Evolutionary conservation across 345 rosid species (phyloP).

Genomic region (Garcia nutans): DNA sequence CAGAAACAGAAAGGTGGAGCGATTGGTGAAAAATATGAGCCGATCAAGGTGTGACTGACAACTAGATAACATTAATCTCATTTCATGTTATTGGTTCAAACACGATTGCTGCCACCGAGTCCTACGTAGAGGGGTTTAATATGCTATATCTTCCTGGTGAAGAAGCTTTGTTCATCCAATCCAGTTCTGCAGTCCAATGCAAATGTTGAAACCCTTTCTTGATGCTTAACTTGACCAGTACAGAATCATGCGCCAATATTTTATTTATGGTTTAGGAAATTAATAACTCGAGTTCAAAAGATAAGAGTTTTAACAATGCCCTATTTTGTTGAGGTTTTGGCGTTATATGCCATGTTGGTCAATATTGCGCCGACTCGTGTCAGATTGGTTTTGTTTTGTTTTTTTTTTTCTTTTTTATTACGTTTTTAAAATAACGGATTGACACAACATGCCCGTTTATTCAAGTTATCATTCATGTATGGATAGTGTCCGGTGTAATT

Average conservation of each 20-base stretch:
- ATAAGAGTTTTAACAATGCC: neutral
- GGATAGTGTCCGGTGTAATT: neutral
- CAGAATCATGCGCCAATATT: neutral
- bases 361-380: neutral
- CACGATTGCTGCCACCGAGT: neutral
- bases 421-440: neutral
- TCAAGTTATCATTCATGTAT: neutral
- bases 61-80: neutral
- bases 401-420: neutral
- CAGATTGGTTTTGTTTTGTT: neutral
- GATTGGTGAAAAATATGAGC: slow-evolving; percentile 70
- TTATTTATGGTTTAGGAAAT: slow-evolving; percentile 1
- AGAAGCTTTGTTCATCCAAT: neutral
- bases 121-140: neutral
- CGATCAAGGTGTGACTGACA: slow-evolving; percentile 55
- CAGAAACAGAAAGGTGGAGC: slow-evolving; percentile 97
- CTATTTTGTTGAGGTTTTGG: slow-evolving; percentile 5
- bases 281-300: neutral
- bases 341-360: neutral
- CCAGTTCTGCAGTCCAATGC: too few species aligned
- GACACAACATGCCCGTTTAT: neutral
- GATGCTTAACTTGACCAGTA: neutral
- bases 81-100: slow-evolving; percentile 7
- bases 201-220: neutral
- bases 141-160: neutral